Conservation (phyloP, 2,329 filamentous ascomycete genomes). For the Magnaporthiopsis poae region DNA sequence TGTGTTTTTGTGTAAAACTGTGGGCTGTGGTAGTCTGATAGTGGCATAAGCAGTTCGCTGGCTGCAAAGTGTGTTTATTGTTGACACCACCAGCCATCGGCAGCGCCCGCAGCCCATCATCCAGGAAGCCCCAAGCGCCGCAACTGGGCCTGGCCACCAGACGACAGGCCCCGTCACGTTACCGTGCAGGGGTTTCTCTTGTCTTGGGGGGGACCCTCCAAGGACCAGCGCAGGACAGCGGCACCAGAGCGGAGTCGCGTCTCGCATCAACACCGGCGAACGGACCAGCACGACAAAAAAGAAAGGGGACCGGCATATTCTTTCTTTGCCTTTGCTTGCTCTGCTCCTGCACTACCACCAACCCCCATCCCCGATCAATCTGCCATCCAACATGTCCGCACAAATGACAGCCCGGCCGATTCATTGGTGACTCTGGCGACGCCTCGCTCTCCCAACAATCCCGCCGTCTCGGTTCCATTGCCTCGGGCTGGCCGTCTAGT, state of each 20-base stretch:
- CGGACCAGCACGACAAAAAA: slow-evolving; percentile 9
- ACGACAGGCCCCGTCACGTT: background rate
- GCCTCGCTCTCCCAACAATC: slow-evolving; percentile 6
- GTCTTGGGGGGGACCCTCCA: background rate
- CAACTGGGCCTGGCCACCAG: background rate
- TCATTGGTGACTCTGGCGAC: slow-evolving; percentile 25
- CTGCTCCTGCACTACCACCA: slow-evolving; percentile 8
- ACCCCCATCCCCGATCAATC: slow-evolving; percentile 22
- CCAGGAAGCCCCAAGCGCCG: background rate
- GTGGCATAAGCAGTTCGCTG: no score
- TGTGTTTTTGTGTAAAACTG: background rate
- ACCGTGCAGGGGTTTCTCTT: background rate
- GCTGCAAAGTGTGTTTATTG: background rate
- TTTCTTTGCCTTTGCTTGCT: slow-evolving; percentile 1
- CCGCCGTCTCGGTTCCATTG: slow-evolving; percentile 8
- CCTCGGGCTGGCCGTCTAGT: background rate
- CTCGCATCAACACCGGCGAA: slow-evolving; percentile 9
- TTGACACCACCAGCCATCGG: background rate
- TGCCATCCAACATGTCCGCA: slow-evolving; percentile 21
- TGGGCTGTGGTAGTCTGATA: no score
- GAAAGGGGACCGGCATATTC: slow-evolving; percentile 8
- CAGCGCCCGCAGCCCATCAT: background rate
- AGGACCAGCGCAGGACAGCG: background rate
- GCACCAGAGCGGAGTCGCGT: slow-evolving; percentile 9
- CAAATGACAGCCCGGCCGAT: slow-evolving; percentile 33